Evolutionary conservation across 75 land plant species (phyloP), one percentile per base, ranked within the genome.

Genomic region (Picea sitchensis): DNA sequence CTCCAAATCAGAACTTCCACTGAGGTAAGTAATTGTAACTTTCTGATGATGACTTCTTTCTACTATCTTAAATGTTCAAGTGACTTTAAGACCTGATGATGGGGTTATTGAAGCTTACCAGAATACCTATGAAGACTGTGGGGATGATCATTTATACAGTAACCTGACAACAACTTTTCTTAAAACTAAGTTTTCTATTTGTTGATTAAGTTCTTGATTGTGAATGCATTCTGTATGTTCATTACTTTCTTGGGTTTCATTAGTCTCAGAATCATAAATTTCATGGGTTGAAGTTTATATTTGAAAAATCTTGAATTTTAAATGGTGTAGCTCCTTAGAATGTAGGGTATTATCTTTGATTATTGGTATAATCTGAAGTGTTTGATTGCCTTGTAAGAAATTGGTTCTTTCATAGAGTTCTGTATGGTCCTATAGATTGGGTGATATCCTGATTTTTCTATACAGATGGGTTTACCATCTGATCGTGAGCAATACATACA

Each of bases 401-500:
- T 61, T 9, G 9, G 8, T 61, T 31, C 2, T 62, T 62, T 26
- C 12, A 26, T 8, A 62, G 31, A 4, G 12, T 61, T 62, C 65
- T 62, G 31, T 23, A 11, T 62, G 30, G 3, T 62, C 23, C 0
- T 62, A 23, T 12, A n/a, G n/a, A n/a, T n/a, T n/a, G n/a, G n/a
- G 9, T 14, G 44, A 36, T 20, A n/a, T 36, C 2, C 14, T 73
- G 75, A 9, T 31, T 38, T 73, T 11, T 34, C 5, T 65, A 65
- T 47, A 41, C 75, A 94, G 96, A 83, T 94, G 56, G 96, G 96
- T 17, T 77, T 92, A 61, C 94, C 96, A 68, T 60, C 86, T 34
- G 89, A 82, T 65, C 81, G 91, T 47, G 91, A 88, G 65, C 88
- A 90, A 73, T 92, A 94, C 63, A 94, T 90, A 59, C 92, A 87